phyloP scores from a whole-genome alignment of 108 stramenopile species.

The Cyclotella baltica region DNA sequence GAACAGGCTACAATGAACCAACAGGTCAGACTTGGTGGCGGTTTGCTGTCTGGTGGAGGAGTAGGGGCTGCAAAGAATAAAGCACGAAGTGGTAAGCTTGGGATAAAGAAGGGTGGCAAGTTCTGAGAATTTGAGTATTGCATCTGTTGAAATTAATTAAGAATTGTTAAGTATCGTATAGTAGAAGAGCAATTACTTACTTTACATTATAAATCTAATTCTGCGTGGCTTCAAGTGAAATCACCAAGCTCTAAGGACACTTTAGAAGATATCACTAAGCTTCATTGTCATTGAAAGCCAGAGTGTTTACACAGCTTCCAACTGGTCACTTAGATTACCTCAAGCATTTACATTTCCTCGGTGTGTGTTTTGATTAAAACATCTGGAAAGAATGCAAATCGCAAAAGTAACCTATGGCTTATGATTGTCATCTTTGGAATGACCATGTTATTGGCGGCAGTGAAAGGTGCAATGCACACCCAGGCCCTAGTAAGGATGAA shows the following conservation, averaged over 20 bases:
- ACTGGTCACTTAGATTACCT: constrained; percentile 9
- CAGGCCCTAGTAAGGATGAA: constrained; percentile 29
- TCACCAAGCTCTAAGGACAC: background rate
- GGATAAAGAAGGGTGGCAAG: constrained; percentile 93
- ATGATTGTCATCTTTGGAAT: constrained; percentile 96
- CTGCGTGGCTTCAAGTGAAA: no score
- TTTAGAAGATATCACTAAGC: background rate
- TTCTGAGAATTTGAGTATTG: constrained; percentile 37
- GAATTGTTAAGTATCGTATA: no score
- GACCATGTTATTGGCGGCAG: constrained; percentile 89
- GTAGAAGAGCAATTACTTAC: background rate
- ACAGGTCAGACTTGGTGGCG: constrained; percentile 87
- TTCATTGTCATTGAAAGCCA: no score
- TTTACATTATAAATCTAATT: no score
- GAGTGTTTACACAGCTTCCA: constrained; percentile 11
- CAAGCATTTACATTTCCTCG: constrained; percentile 49
- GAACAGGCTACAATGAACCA: constrained; percentile 94
- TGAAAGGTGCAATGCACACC: constrained; percentile 87
- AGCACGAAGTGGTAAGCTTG: constrained; percentile 79
- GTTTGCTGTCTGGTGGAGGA: constrained; percentile 86
- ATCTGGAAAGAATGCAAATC: constrained; percentile 26
- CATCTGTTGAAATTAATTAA: background rate
- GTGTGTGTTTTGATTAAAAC: constrained; percentile 86
- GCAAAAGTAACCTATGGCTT: constrained; percentile 42
- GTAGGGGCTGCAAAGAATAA: constrained; percentile 79